These are phyloP conservation scores for Myxozyma nipponensis DNA, from an alignment of 805 yeast species.

Conservation along the genomic window DNA sequence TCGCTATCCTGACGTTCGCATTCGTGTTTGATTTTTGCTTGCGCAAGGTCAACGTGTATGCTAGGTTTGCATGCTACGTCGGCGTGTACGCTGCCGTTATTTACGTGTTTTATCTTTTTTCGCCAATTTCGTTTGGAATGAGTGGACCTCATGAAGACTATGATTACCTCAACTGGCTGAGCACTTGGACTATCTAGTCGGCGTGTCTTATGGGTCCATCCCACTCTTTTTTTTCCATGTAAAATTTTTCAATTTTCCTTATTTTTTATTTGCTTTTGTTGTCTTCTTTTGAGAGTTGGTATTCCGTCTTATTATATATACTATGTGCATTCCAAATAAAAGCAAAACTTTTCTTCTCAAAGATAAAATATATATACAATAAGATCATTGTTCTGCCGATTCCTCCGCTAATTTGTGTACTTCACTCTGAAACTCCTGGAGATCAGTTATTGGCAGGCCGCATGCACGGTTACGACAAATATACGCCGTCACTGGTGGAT, in stretches of 20 bases:
- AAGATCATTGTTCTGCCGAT: not conserved
- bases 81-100: constrained; percentile 50
- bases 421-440: constrained; percentile 1
- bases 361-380: not conserved
- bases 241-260: no score
- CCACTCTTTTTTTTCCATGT: no score
- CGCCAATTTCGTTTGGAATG: constrained; percentile 83
- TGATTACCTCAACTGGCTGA: constrained; percentile 51
- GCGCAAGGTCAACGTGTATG: constrained; percentile 28
- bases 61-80: constrained; percentile 40
- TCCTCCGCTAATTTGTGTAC: not conserved
- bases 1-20: constrained; percentile 77
- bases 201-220: no score
- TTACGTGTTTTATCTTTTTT: constrained; percentile 56
- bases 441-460: constrained; percentile 17
- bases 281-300: no score
- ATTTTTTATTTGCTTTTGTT: no score
- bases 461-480: constrained; percentile 18
- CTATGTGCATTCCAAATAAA: no score
- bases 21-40: constrained; percentile 53
- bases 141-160: constrained; percentile 48
- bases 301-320: no score
- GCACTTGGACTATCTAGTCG: constrained; percentile 50
- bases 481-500: constrained; percentile 3
- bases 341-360: no score